Evolutionary conservation across 2,329 filamentous ascomycete genomes (phyloP), one percentile per base, ranked within the genome.

Genomic region (Aspergillus bombycis): DNA sequence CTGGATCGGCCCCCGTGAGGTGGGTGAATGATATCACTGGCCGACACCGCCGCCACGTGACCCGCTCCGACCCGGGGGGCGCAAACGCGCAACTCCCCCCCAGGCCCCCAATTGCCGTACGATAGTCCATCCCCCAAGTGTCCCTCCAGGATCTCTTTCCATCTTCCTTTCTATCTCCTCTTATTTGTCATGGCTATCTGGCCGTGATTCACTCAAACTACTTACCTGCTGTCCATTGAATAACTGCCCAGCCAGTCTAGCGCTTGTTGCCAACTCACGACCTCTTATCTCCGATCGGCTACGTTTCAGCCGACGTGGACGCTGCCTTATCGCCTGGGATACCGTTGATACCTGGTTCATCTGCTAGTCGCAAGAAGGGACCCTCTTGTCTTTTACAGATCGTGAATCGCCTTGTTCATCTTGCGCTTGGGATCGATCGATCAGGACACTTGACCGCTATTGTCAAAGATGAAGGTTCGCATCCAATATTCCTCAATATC

Each of bases 201-300:
- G 60, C 48, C 32, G 59, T 57, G 58, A 64, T 45, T 56, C 32
- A n/a, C 10, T 19, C 55, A 34, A 62, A 56, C 52, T 64, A 65
- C 61, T 59, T 55, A 50, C 55, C 54, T 57, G 48, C 60, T 67
- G 38, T 54, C 57, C 41, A 50, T 59, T 57, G 36, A 59, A 62
- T 53, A 63, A 53, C 48, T 61, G 41, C 61, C 61, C 50, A 54
- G 65, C 52, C 46, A 60, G 58, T 63, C 60, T 61, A 57, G 54
- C 59, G 14, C 43, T 48, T 61, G 32, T 55, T 60, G 65, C 58
- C 68, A 56, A 53, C 66, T 64, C 70, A 67, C 58, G 62, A 64
- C 72, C 75, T 70, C 75, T 78, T 78, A 77, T 80, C 77, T 70
- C 74, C 77, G 76, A 77, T 79, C 78, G 75, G 77, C 74, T 58